phyloP scores from a whole-genome alignment of 2,329 filamentous ascomycete species.

The Tolypocladium capitatum region DNA sequence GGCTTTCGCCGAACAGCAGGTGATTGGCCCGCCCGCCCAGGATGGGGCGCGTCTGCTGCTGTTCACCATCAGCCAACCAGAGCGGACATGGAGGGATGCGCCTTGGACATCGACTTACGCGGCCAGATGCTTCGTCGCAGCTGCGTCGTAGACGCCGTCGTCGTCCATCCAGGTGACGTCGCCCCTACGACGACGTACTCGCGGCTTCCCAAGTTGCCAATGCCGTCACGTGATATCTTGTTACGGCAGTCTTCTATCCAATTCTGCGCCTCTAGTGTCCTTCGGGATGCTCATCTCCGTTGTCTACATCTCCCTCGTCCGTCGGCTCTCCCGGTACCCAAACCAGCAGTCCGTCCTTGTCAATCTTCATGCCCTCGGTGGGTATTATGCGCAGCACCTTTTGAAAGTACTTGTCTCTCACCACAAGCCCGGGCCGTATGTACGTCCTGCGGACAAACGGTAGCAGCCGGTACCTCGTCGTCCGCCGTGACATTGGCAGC shows the following conservation, averaged over 20 bases:
- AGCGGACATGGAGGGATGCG: too few species aligned
- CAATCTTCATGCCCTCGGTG: conserved; percentile 56
- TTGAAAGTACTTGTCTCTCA: conserved; percentile 85
- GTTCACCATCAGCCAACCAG: too few species aligned
- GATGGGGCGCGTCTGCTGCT: too few species aligned
- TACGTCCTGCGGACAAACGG: conserved; percentile 53
- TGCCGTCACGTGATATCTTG: background rate
- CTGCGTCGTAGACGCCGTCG: too few species aligned
- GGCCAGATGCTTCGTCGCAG: too few species aligned
- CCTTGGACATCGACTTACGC: too few species aligned
- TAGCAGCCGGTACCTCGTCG: conserved; percentile 60
- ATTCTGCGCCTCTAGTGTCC: background rate
- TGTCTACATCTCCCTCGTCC: conserved; percentile 4
- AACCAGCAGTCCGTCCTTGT: conserved; percentile 50
- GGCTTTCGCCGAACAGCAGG: too few species aligned
- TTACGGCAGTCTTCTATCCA: background rate
- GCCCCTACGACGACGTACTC: too few species aligned
- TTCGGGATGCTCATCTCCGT: conserved; percentile 9
- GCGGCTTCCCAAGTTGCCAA: too few species aligned
- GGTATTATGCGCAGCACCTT: conserved; percentile 73
- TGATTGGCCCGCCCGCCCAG: too few species aligned
- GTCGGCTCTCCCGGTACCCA: conserved; percentile 37
- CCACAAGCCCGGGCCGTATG: conserved; percentile 59
- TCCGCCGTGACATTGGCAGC: conserved; percentile 65
- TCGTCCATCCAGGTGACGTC: too few species aligned